Conservation (phyloP, 2,329 filamentous ascomycete genomes). For the Fusarium veterinarium region DNA sequence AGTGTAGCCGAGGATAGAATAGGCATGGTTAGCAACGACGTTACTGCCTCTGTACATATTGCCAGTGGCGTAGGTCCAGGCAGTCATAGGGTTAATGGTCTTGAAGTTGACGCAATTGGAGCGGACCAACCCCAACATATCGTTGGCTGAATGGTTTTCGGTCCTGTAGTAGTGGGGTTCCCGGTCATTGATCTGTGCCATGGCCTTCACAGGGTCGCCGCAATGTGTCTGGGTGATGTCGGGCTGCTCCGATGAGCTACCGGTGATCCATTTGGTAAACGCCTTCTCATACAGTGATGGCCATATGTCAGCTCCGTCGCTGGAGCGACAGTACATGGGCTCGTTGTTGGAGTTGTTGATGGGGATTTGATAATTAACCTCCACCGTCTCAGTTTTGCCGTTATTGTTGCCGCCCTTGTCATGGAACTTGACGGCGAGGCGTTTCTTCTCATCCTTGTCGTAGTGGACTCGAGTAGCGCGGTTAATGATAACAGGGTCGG, state of each 20-base stretch:
- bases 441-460: constrained; percentile 43
- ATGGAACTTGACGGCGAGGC: constrained; percentile 53
- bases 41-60: constrained; percentile 54
- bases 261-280: constrained; percentile 58
- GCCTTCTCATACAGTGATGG: constrained; percentile 61
- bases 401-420: constrained; percentile 59
- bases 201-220: constrained; percentile 58
- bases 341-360: constrained; percentile 58
- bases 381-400: constrained; percentile 51
- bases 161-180: constrained; percentile 52
- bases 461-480: constrained; percentile 47
- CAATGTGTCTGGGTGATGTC: constrained; percentile 55
- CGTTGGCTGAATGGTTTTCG: constrained; percentile 47
- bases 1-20: constrained; percentile 55
- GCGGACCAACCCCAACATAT: constrained; percentile 55
- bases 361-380: constrained; percentile 57
- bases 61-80: constrained; percentile 55
- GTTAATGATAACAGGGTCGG: constrained; percentile 56
- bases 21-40: constrained; percentile 58
- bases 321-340: constrained; percentile 56
- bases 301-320: constrained; percentile 56
- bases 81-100: constrained; percentile 57
- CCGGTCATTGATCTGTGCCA: constrained; percentile 57
- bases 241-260: constrained; percentile 48
- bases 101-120: constrained; percentile 55